These are phyloP conservation scores for Vitis hybrid DNA, from an alignment of 177 flowering plant genomes.

Conservation along the genomic window DNA sequence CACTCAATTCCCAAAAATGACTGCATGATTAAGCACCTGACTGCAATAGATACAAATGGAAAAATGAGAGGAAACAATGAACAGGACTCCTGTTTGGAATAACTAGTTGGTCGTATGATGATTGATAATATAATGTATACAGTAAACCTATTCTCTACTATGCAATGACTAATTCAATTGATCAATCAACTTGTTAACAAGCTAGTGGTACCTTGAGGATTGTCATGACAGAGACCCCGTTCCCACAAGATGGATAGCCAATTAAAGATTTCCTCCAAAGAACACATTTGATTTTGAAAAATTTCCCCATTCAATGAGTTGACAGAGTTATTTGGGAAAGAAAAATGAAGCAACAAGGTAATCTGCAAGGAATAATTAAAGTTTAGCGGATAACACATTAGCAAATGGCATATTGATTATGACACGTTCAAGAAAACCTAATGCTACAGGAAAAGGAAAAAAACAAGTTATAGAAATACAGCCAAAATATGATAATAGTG, in stretches of 20 bases:
- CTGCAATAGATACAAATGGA: conserved; percentile 42
- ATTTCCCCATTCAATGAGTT: conserved; percentile 22
- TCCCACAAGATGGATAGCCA: conserved; percentile 90
- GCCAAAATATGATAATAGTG: too few species aligned
- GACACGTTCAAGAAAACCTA: not conserved
- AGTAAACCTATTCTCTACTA: not conserved
- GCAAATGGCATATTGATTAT: not conserved
- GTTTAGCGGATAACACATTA: not conserved
- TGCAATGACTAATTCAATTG: not conserved
- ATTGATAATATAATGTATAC: not conserved
- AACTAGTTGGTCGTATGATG: not conserved
- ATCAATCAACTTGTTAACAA: not conserved
- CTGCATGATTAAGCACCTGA: conserved; percentile 87
- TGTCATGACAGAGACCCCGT: conserved; percentile 84
- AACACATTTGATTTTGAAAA: conserved; percentile 40
- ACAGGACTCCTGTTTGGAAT: not conserved
- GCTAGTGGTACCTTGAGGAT: conserved; percentile 71
- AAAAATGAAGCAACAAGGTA: conserved; percentile 53
- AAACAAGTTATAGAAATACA: too few species aligned
- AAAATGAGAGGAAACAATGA: not conserved
- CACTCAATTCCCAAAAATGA: conserved; percentile 80
- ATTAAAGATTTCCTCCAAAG: conserved; percentile 42
- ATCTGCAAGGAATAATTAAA: conserved; percentile 44
- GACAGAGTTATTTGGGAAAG: conserved; percentile 22
- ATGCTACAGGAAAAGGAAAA: too few species aligned